phyloP scores from a whole-genome alignment of 495 filamentous ascomycete species.

The Hapsidospora chrysogenum region DNA sequence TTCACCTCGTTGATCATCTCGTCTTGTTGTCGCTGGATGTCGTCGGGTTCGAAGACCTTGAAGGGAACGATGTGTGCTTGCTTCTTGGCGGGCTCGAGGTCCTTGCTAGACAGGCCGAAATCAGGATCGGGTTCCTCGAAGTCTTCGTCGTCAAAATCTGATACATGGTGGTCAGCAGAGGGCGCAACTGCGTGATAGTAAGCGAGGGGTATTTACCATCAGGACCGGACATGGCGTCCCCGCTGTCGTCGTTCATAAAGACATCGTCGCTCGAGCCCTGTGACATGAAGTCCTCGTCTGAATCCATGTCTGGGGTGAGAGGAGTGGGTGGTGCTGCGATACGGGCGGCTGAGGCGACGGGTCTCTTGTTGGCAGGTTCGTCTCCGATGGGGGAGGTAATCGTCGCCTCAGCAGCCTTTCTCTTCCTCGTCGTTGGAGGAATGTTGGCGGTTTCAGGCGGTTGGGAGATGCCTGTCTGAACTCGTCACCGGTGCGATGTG shows the following conservation, averaged over 20 bases:
- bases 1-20: constrained; percentile 76
- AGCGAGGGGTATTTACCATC: constrained; percentile 39
- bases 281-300: constrained; percentile 91
- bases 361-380: constrained; percentile 29
- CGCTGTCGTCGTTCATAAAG: constrained; percentile 58
- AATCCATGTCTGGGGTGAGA: constrained; percentile 67
- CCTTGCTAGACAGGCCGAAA: constrained; percentile 61
- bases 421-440: constrained; percentile 60
- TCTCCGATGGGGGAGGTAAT: constrained; percentile 25
- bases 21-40: constrained; percentile 72
- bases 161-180: constrained; percentile 1
- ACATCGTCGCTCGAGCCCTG: constrained; percentile 64
- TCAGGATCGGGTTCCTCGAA: constrained; percentile 56
- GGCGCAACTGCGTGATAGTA: neutral
- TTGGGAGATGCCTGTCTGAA: no score
- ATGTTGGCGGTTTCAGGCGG: constrained; percentile 28
- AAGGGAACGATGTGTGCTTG: constrained; percentile 74
- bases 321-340: constrained; percentile 40
- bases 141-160: constrained; percentile 49
- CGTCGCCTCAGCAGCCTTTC: constrained; percentile 76
- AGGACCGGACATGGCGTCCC: constrained; percentile 52
- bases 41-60: constrained; percentile 57
- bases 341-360: constrained; percentile 31
- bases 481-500: no score
- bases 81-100: constrained; percentile 47